Base-by-base conservation (phyloP, 495 filamentous ascomycete species). In the Xylaria flabelliformis region DNA sequence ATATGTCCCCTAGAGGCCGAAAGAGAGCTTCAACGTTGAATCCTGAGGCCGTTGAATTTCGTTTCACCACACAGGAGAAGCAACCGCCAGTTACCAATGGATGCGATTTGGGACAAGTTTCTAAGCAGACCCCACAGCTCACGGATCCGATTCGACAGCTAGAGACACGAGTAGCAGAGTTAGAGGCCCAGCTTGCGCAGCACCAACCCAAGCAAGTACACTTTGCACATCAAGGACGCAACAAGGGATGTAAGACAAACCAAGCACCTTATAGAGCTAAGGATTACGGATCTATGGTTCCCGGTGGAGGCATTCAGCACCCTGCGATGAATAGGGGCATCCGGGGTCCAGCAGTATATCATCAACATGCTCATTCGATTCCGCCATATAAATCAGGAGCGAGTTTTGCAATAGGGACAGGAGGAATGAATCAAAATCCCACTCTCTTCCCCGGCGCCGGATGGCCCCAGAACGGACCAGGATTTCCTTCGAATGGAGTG, bases 1-100 rank as follows among this genome's bases (percentile, higher is more conserved):
- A 62, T 32, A 13, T 70, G 39, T 63, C 56, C 10, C 21, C n/a
- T 13, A 39, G 7, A 48, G 69, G 26, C 39, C 67, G 56, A 69
- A 58, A 17, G 29, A 48, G 64, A 32, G 64, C 64, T 46, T 62
- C 46, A n/a, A 62, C 55, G 4, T 34, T 78, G 69, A 78, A 78
- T 64, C 76, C 76, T 1, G 15, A 32, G 44, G 76, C 76, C 13
- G 34, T 69, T 9, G 76, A 78, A 41, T 78, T 78, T 42, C 68
- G 50, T n/a, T 64, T 17, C 42, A 32, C 70, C 12, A 8, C 50
- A 1, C 36, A 67, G 44, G 24, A 72, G 53, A 50, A 67, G 32
- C 39, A 51, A 64, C 4, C 41, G 13, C 29, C 64, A n/a, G 32
- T 46, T 36, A 64, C 19, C 41, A 58, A 51, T 21, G 48, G 19